Percentiles rank a stretch among this genome's conserved stretches.
Evolutionary conservation across 345 rosid genomes (phyloP).

Genomic region (Eutrema heterophyllum): DNA sequence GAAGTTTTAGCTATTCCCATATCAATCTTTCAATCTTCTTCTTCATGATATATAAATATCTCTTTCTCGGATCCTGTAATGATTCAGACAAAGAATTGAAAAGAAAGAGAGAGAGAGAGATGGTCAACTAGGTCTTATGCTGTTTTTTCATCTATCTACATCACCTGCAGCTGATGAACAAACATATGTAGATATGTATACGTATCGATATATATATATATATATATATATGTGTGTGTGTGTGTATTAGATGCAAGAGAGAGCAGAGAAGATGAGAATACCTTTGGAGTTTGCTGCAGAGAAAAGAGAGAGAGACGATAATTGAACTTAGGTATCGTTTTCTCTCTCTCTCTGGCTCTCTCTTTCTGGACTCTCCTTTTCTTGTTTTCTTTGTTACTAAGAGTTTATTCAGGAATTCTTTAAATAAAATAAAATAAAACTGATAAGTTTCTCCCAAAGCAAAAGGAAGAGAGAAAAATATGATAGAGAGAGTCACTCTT

Average conservation of each 20-base stretch:
- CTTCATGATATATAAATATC: constrained; percentile 32
- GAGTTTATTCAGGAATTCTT: constrained; percentile 13
- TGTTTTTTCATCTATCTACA: background rate
- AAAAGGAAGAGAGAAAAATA: constrained; percentile 26
- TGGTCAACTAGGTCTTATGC: constrained; percentile 23
- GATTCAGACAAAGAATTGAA: constrained; percentile 14
- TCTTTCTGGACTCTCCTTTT: constrained; percentile 40
- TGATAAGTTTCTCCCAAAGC: constrained; percentile 14
- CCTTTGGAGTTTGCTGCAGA: constrained; percentile 47
- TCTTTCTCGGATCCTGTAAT: constrained; percentile 20
- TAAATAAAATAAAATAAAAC: background rate
- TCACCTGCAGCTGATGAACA: constrained; percentile 22
- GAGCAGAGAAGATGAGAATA: constrained; percentile 12
- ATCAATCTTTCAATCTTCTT: constrained; percentile 32
- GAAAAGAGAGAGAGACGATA: constrained; percentile 25
- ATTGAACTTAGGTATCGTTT: constrained; percentile 55
- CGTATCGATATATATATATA: background rate
- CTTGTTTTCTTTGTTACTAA: constrained; percentile 32
- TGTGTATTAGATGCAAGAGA: background rate
- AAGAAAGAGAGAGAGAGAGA: constrained; percentile 6
- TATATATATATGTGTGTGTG: background rate
- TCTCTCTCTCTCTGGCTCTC: constrained; percentile 39
- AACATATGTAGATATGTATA: background rate
- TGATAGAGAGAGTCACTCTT: constrained; percentile 43
- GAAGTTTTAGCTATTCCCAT: constrained; percentile 71